phyloP scores from a whole-genome alignment of 1,284 basidiomycete species.

The Abortiporus biennis region DNA sequence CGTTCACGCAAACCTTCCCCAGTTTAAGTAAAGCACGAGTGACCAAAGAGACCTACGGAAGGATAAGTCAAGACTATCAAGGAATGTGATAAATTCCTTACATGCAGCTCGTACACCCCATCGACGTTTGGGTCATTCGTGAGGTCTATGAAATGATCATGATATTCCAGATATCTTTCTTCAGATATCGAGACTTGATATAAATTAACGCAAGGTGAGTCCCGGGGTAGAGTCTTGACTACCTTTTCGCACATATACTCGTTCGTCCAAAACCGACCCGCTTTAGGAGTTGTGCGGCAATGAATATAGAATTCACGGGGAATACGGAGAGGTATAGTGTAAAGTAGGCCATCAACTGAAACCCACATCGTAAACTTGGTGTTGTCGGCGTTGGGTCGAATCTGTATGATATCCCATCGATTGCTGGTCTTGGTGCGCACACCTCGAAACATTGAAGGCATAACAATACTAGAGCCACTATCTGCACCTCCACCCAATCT shows the following conservation, averaged over 20 bases:
- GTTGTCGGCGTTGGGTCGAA: conserved; percentile 70
- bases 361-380: conserved; percentile 93
- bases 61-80: conserved; percentile 8
- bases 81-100: conserved; percentile 23
- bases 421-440: conserved; percentile 61
- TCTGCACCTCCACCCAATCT: conserved; percentile 27
- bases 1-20: conserved; percentile 78
- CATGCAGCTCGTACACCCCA: conserved; percentile 92
- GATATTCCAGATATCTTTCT: conserved; percentile 77
- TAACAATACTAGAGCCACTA: conserved; percentile 30
- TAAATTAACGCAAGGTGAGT: conserved; percentile 72
- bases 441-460: conserved; percentile 80
- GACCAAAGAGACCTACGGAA: conserved; percentile 71
- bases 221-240: conserved; percentile 76
- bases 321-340: conserved; percentile 78
- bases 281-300: conserved; percentile 61
- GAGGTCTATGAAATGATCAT: conserved; percentile 88
- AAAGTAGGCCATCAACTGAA: conserved; percentile 75
- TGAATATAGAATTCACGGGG: conserved; percentile 93
- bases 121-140: conserved; percentile 95
- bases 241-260: conserved; percentile 75
- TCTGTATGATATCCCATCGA: conserved; percentile 92
- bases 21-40: conserved; percentile 82
- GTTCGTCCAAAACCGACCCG: conserved; percentile 61
- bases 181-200: conserved; percentile 86